Base-by-base conservation (phyloP, 768 basidiomycete genomes). In the Xerocomellus chrysenteron region DNA sequence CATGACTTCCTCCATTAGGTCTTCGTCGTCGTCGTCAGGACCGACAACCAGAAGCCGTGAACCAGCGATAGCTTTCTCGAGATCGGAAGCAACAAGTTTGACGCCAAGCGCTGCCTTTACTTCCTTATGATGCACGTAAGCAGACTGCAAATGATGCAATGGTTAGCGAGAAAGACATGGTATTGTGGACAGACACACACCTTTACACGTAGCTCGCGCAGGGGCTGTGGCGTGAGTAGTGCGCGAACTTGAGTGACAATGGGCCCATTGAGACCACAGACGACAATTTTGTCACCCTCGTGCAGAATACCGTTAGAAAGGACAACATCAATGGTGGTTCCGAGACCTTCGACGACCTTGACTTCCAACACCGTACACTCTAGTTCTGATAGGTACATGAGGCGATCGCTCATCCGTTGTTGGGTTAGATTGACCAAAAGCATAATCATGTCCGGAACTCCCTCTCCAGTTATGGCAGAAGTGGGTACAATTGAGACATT, bases 371-470 rank as follows among this genome's bases (percentile, higher is more conserved):
- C 93, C 7, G 97, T 99, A 73, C 96, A 98, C 75, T 98, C 94
- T 43, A 98, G 80, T 68, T 97, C 94, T 32, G 94, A 92, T 57
- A 98, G 82, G 75, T 98, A 99, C 97, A 98, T 99, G 58, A 99
- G 81, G 42, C 90, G 84, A 71, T 95, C 92, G 72, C 90, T 94
- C 96, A 98, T 97, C 57, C 97, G 86, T 75, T 97, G 90, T 72
- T 98, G 96, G 16, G 96, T 98, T 52, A 98, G 82, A 72, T 97
- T 95, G 75, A 98, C 85, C 68, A 99, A 86, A 28, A 99, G 81
- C 92, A 95, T 92, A 76, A 99, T 94, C 96, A 99, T 96, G 77
- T 98, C 97, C 30, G 97, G 97, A 12, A 99, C 82, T 71, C 97
- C 97, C 75, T 99, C 97, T 54, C 96, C 97, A 4, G 96, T 98